Conservation (phyloP, 352 stramenopile species). For the Pythium sp. region DNA sequence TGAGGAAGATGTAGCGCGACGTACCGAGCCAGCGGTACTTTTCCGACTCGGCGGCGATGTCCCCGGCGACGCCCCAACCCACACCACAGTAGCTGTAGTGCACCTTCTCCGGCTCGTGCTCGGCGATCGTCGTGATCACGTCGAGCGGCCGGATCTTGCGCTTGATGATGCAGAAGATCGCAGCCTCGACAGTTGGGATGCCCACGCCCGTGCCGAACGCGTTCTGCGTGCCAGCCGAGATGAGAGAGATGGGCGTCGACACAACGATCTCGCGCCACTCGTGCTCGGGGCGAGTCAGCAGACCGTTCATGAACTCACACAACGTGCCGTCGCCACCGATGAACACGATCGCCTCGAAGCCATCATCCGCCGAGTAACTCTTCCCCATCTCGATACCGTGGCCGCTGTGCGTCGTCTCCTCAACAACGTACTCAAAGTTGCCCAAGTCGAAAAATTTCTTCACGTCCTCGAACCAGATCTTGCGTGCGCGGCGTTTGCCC, state of each 20-base stretch:
- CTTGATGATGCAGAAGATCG: constrained; percentile 82
- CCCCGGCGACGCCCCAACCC: constrained; percentile 69
- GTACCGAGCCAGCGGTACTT: constrained; percentile 80
- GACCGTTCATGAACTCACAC: constrained; percentile 83
- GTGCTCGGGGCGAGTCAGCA: constrained; percentile 65
- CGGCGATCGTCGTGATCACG: constrained; percentile 61
- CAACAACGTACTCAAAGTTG: constrained; percentile 72
- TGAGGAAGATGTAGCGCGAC: constrained; percentile 70
- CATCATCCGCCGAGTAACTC: constrained; percentile 68
- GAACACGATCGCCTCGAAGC: constrained; percentile 77
- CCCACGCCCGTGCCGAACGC: constrained; percentile 73
- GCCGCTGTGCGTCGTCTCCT: constrained; percentile 70
- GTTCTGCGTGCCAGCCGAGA: constrained; percentile 80
- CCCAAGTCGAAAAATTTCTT: constrained; percentile 78
- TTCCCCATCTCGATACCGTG: constrained; percentile 78
- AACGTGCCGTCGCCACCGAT: constrained; percentile 76
- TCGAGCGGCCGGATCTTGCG: constrained; percentile 79
- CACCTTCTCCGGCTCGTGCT: constrained; percentile 56
- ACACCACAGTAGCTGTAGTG: constrained; percentile 85
- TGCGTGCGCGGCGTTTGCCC: constrained; percentile 54
- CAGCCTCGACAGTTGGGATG: constrained; percentile 62
- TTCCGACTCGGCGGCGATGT: constrained; percentile 78
- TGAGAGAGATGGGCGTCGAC: constrained; percentile 75
- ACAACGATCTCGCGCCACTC: constrained; percentile 83
- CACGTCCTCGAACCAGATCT: constrained; percentile 70